Evolutionary conservation across 805 yeast genomes (phyloP), one percentile per base, ranked within the genome.

Genomic region (Metschnikowia dekortorum): DNA sequence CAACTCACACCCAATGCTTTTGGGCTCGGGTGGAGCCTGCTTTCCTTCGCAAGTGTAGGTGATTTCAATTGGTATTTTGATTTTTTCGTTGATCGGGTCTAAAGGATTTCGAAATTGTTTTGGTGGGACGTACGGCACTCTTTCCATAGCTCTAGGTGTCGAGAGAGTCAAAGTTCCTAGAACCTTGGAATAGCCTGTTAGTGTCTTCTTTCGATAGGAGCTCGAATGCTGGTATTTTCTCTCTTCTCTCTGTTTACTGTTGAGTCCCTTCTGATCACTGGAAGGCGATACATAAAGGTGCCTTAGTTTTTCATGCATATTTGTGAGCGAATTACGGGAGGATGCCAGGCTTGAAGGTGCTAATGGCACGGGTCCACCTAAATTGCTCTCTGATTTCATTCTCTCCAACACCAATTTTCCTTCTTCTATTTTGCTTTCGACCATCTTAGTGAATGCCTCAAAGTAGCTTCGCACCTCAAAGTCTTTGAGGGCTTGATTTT

Each of bases 41-140:
- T 36, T 18, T 29, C 53, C 45, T 46, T 63, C 61, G 39, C 46
- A 51, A 28, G 62, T 62, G 48, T 61, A 69, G 8, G 68, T 54
- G 5, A 70, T 46, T 35, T 69, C 71, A 18, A 71, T 42, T 1
- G 77, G 78, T 1, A 73, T 54, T 1, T 42, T 48, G n/a, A 69
- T 39, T 16, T 55, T 58, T 10, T 63, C 54, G 32, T 57, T 53
- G 41, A 54, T 48, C 13, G 8, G 52, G 13, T 44, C 51, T 16
- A 36, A 44, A 11, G 53, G 57, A 13, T 52, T 52, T 29, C 74
- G 53, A 44, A 54, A 70, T 46, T 54, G 57, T 2, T 49, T 18
- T 3, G 78, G 76, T 2, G 75, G 67, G 7, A 65, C 61, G 50
- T 73, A 73, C 3, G 55, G 56, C 4, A 64, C 53, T 6, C 48